Conservation (phyloP, 805 yeast species). For the Blastobotrys mokoenaii region DNA sequence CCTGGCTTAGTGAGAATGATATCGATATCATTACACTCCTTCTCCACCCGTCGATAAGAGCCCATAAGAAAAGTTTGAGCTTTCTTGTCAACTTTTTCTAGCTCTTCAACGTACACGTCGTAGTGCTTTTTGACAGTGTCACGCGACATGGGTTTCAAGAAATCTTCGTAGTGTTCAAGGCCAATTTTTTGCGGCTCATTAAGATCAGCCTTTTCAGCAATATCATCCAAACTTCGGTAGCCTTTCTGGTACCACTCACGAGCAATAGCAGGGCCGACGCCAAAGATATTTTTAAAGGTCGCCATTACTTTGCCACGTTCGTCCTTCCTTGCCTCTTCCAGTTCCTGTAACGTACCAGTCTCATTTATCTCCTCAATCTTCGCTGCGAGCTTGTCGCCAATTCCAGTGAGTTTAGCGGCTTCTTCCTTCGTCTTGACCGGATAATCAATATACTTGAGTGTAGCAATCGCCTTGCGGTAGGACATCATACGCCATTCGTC, state of each 20-base stretch:
- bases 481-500: constrained; percentile 34
- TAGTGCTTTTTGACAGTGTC: constrained; percentile 37
- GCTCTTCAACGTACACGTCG: constrained; percentile 24
- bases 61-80: constrained; percentile 39
- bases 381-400: constrained; percentile 34
- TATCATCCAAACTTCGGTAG: constrained; percentile 33
- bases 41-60: constrained; percentile 43
- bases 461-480: constrained; percentile 38
- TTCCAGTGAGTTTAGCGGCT: constrained; percentile 33
- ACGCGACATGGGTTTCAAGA: constrained; percentile 38
- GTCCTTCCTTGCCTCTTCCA: constrained; percentile 19
- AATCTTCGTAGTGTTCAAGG: constrained; percentile 39
- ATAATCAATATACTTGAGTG: constrained; percentile 23
- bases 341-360: constrained; percentile 28
- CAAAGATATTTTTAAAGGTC: constrained; percentile 36
- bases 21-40: constrained; percentile 45
- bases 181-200: constrained; percentile 33
- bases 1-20: constrained; percentile 35
- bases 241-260: constrained; percentile 34
- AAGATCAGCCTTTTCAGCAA: constrained; percentile 25
- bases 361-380: constrained; percentile 40
- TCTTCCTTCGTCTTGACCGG: constrained; percentile 32
- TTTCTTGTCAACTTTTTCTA: constrained; percentile 29
- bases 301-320: constrained; percentile 22
- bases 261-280: constrained; percentile 42